These are phyloP conservation scores for carrot (Daucus carota) DNA, from an alignment of 129 eudicot genomes.

Conservation along the genomic window DH1_v3.0 NC_030381.2:6312501-6313000, in stretches of 20 bases:
- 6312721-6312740: slow-evolving; percentile 73
- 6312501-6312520: too few relatives aligned
- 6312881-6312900: slow-evolving; percentile 19
- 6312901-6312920: not conserved
- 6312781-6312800: slow-evolving; percentile 91
- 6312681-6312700: slow-evolving; percentile 55
- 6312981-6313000: not conserved
- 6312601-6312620: not conserved
- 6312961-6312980: not conserved
- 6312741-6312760: slow-evolving; percentile 94
- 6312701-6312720: slow-evolving; percentile 63
- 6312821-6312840: slow-evolving; percentile 23
- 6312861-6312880: slow-evolving; percentile 45
- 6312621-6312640: slow-evolving; percentile 11
- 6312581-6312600: not conserved
- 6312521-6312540: not conserved
- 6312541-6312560: not conserved
- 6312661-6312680: slow-evolving; percentile 60
- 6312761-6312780: slow-evolving; percentile 75
- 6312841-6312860: slow-evolving; percentile 28
- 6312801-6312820: slow-evolving; percentile 53
- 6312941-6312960: not conserved
- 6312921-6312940: not conserved
- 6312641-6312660: slow-evolving; percentile 93
- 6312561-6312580: not conserved